These are phyloP conservation scores for Allium fistulosum DNA, from an alignment of 106 monocot genomes.

Conservation along the genomic window DNA sequence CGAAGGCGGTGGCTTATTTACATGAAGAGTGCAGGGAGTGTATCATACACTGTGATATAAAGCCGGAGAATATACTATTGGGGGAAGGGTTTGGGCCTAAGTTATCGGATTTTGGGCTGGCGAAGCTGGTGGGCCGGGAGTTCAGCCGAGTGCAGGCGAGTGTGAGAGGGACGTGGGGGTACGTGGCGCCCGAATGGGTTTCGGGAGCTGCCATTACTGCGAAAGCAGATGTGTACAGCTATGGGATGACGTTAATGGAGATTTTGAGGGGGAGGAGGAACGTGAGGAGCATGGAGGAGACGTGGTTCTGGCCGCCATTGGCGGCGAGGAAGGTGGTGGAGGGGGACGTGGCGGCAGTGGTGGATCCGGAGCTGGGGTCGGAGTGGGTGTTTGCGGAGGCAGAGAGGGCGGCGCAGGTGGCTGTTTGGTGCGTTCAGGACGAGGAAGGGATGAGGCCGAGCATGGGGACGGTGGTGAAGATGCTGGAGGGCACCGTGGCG, in stretches of 20 bases:
- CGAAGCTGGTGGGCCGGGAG: constrained; percentile 50
- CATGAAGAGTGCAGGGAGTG: constrained; percentile 58
- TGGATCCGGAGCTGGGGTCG: constrained; percentile 26
- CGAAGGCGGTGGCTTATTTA: constrained; percentile 42
- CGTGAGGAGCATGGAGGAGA: constrained; percentile 11
- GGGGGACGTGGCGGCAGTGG: constrained; percentile 21
- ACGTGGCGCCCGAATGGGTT: constrained; percentile 72
- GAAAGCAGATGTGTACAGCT: constrained; percentile 68
- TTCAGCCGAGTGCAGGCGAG: constrained; percentile 38
- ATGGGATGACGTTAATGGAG: constrained; percentile 62
- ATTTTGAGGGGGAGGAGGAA: constrained; percentile 44
- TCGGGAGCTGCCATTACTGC: constrained; percentile 42
- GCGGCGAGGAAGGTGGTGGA: constrained; percentile 39
- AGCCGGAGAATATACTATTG: constrained; percentile 64
- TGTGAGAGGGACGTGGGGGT: constrained; percentile 53
- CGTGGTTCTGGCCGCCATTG: constrained; percentile 44
- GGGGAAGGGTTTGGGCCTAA: constrained; percentile 23
- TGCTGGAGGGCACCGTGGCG: constrained; percentile 45
- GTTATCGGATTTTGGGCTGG: constrained; percentile 57
- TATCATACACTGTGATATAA: constrained; percentile 64
- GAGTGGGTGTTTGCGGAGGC: constrained; percentile 16
- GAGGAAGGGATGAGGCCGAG: constrained; percentile 37
- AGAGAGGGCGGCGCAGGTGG: constrained; percentile 32
- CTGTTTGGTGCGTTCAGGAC: constrained; percentile 70
- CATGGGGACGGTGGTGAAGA: constrained; percentile 51